Evolutionary conservation across 371 early-diverging fungal genomes (phyloP).

Genomic region (Rhizopus delemar): DNA sequence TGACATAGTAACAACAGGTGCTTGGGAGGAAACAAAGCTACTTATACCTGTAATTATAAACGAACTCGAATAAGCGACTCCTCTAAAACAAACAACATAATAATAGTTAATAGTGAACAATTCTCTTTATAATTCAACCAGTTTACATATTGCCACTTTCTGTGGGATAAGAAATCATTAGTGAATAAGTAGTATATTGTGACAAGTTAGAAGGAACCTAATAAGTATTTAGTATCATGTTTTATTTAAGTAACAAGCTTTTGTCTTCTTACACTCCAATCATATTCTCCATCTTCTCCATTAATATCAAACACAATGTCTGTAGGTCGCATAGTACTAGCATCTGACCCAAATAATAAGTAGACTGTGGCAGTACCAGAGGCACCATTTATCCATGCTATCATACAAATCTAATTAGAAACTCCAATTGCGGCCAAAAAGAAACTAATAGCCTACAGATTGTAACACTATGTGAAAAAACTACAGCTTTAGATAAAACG

Average conservation of each 20-base stretch:
- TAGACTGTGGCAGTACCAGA: conserved; percentile 18
- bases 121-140: too few relatives aligned
- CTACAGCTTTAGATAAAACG: neutral
- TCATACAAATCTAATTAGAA: neutral
- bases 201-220: conserved; percentile 28
- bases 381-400: conserved; percentile 33
- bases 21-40: conserved; percentile 12
- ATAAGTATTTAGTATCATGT: conserved; percentile 2
- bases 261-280: conserved; percentile 29
- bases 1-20: conserved; percentile 13
- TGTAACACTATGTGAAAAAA: conserved; percentile 8
- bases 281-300: conserved; percentile 20
- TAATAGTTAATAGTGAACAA: too few relatives aligned
- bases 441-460: conserved; percentile 11
- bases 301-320: conserved; percentile 16
- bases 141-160: conserved; percentile 22
- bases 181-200: conserved; percentile 25
- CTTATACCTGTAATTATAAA: conserved; percentile 22
- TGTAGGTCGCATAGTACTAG: conserved; percentile 19
- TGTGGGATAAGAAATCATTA: conserved; percentile 18
- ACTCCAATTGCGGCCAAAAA: neutral
- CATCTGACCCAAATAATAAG: conserved; percentile 23
- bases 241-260: conserved; percentile 8
- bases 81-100: conserved; percentile 3
- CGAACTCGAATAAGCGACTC: conserved; percentile 22